phyloP scores from a whole-genome alignment of 1,284 basidiomycete genomes.

The Papiliotrema nemorosa region DNA sequence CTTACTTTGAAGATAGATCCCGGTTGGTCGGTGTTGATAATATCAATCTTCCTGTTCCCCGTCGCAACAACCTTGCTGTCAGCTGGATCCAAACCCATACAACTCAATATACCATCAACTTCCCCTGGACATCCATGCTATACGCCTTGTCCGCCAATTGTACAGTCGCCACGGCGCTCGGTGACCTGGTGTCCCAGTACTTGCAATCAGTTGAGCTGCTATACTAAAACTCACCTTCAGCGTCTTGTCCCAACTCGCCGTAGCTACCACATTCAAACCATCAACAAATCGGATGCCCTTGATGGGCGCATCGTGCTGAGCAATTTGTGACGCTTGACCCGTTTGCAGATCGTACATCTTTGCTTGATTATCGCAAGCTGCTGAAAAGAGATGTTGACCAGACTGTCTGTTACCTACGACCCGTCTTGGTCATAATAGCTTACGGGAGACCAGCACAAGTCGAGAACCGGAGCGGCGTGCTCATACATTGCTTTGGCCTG shows the following conservation, averaged over 20 bases:
- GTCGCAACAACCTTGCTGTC: slow-evolving; percentile 85
- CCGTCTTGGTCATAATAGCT: slow-evolving; percentile 10
- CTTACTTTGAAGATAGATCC: slow-evolving; percentile 68
- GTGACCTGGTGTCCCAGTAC: slow-evolving; percentile 86
- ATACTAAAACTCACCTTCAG: slow-evolving; percentile 61
- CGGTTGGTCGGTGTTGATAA: slow-evolving; percentile 81
- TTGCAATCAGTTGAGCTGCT: slow-evolving; percentile 42
- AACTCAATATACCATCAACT: slow-evolving; percentile 26
- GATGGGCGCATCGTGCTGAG: slow-evolving; percentile 78
- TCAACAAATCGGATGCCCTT: slow-evolving; percentile 73
- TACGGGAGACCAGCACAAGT: slow-evolving; percentile 74
- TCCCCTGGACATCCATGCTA: slow-evolving; percentile 43
- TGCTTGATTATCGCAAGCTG: slow-evolving; percentile 80
- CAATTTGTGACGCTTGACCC: slow-evolving; percentile 66
- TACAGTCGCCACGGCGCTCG: slow-evolving; percentile 70
- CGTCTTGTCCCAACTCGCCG: slow-evolving; percentile 89
- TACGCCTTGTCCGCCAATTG: slow-evolving; percentile 87
- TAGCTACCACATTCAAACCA: slow-evolving; percentile 62
- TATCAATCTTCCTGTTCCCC: slow-evolving; percentile 69
- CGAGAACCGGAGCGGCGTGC: slow-evolving; percentile 78
- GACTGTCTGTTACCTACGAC: slow-evolving; percentile 52
- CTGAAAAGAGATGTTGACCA: slow-evolving; percentile 75
- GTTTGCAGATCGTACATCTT: slow-evolving; percentile 76
- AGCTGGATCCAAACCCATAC: slow-evolving; percentile 14
- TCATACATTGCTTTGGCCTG: slow-evolving; percentile 77